A percentile compares a stretch with the other conserved stretches of the same genome.
Conservation (phyloP, 148 eudicot species). For the Persicaria maculosa region DNA sequence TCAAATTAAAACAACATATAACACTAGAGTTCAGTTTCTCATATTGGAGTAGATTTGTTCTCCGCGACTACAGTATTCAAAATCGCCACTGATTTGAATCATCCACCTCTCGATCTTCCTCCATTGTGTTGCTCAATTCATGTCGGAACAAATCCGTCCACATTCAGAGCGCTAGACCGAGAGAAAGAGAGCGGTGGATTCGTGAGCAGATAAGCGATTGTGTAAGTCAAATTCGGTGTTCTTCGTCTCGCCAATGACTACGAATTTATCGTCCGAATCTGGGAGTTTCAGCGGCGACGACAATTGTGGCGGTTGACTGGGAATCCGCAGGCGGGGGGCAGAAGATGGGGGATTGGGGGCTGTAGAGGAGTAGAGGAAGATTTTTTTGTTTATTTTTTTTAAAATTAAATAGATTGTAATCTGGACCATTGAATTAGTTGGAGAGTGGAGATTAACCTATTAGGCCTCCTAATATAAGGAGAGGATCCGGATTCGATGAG, state of each 20-base stretch:
- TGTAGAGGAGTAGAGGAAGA: no score
- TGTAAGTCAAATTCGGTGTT: not conserved
- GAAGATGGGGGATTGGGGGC: no score
- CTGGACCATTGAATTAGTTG: no score
- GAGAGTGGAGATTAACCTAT: no score
- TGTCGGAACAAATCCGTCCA: slow-evolving; percentile 3
- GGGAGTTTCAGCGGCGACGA: not conserved
- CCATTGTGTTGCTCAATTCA: not conserved
- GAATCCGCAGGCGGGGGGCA: no score
- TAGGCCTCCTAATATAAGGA: no score
- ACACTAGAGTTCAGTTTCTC: not conserved
- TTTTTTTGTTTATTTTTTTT: no score
- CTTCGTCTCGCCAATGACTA: not conserved
- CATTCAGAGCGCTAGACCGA: not conserved
- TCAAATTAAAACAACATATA: no score
- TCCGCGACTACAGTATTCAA: not conserved
- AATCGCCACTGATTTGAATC: not conserved
- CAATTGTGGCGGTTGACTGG: no score
- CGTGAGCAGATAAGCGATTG: no score
- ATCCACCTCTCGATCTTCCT: not conserved
- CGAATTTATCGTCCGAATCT: not conserved
- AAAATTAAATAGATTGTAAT: no score
- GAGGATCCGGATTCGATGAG: no score
- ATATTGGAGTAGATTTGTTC: not conserved
- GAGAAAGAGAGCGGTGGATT: not conserved